Base-by-base conservation (phyloP, 106 monocot species). In the Dendrobium catenatum region DNA sequence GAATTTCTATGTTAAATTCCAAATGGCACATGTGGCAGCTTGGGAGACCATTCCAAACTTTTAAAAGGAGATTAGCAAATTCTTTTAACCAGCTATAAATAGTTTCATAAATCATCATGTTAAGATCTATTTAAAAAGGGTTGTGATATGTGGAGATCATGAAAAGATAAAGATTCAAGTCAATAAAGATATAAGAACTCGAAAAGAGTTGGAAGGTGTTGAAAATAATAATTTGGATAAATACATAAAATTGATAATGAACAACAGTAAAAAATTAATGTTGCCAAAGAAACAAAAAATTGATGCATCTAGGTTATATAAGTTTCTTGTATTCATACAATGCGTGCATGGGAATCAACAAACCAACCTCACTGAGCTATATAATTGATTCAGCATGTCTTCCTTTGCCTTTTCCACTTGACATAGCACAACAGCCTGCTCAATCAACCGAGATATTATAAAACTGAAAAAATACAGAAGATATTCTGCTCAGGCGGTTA, bases 361-460 rank as follows among this genome's bases (percentile, higher is more conserved):
- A 74, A 44, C 74, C 6, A 46, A 97, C 97, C 97, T 97, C 64
- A 97, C 75, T 66, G 94, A 89, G 58, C 90, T 97, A 80, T 97
- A 97, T 70, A 97, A 68, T 80, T 97, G 97, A 92, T 97, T 97
- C 70, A 97, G 88, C 97, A 97, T 97, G 54, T 97, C 97, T 80
- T 97, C 97, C 86, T 97, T 97, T 68, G 97, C 94, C 83, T 97
- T 97, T 77, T 97, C 97, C 15, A 97, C 97, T 92, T 94, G 92
- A 79, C 97, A 97, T 68, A 94, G 90, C 27, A 94, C 91, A 78
- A 94, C 91, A 42, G 96, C 96, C 96, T 96, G 85, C 58, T 72
- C 73, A 81, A 88, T 77, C 20, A 55, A 85, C 77, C 17, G 68
- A n/a, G 42, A n/a, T 20, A 81, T 68, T 27, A 75, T 31, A 40